phyloP scores from a whole-genome alignment of 2,329 filamentous ascomycete genomes.

The Aspergillus pseudoterreus region DNA sequence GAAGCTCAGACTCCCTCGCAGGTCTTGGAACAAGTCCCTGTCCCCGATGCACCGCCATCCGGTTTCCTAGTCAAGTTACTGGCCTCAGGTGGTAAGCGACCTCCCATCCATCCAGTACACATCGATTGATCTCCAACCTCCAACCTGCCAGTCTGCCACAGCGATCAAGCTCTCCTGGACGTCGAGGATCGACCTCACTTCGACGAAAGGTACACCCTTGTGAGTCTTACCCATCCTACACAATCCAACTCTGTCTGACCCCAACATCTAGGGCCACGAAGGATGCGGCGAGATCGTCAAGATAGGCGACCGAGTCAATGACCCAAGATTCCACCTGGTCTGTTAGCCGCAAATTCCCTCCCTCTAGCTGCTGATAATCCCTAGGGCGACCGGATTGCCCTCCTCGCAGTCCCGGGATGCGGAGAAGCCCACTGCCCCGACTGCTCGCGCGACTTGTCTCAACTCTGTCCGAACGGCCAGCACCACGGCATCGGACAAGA shows the following conservation, averaged over 20 bases:
- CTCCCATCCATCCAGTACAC: background rate
- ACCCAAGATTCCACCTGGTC: conserved; percentile 5
- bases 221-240: background rate
- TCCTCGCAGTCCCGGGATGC: conserved; percentile 24
- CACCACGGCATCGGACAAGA: conserved; percentile 46
- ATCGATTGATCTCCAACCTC: background rate
- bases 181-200: conserved; percentile 12
- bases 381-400: conserved; percentile 6
- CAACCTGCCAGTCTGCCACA: conserved; percentile 8
- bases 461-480: conserved; percentile 24
- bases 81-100: conserved; percentile 6
- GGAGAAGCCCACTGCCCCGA: conserved; percentile 30
- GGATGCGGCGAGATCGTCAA: conserved; percentile 11
- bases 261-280: conserved; percentile 8
- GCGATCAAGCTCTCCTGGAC: conserved; percentile 9
- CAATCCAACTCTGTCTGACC: background rate
- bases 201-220: conserved; percentile 10
- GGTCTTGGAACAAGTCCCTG: conserved; percentile 11
- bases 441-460: conserved; percentile 38
- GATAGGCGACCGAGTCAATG: conserved; percentile 6
- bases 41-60: conserved; percentile 1
- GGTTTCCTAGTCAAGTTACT: conserved; percentile 10
- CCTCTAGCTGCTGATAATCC: background rate
- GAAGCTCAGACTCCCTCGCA: background rate
- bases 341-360: background rate